Percentiles rank a stretch among this genome's conserved stretches.
Evolutionary conservation across 345 rosid species (phyloP).

Genomic region (Pelargonium nanum): DNA sequence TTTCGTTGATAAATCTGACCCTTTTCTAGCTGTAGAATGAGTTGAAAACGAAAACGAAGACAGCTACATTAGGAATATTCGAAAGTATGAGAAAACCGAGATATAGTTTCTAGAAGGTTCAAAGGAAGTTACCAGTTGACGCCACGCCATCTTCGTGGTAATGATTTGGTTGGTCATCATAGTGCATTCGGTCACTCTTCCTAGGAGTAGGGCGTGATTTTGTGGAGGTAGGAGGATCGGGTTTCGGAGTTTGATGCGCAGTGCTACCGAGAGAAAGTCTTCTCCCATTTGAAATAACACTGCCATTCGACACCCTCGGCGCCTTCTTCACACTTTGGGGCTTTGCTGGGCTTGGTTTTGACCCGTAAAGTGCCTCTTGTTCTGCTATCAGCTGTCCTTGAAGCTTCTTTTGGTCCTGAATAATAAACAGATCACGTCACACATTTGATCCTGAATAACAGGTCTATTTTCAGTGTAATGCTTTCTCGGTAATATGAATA

Average conservation of each 20-base stretch:
- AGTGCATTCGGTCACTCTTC: slow-evolving; percentile 38
- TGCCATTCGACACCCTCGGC: slow-evolving; percentile 65
- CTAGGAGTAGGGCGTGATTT: too few relatives aligned
- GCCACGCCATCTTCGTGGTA: slow-evolving; percentile 32
- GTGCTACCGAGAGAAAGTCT: slow-evolving; percentile 71
- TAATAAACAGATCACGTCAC: neutral
- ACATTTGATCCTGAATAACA: too few relatives aligned
- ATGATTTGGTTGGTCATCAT: slow-evolving; percentile 26
- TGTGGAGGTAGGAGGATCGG: too few relatives aligned
- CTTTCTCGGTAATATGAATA: too few relatives aligned
- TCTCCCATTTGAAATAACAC: too few relatives aligned
- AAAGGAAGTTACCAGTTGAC: slow-evolving; percentile 18
- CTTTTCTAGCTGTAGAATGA: slow-evolving; percentile 43
- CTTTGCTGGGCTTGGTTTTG: slow-evolving; percentile 94
- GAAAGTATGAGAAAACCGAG: neutral
- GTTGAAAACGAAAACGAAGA: neutral
- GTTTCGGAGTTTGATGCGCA: slow-evolving; percentile 58
- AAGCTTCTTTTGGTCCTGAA: slow-evolving; percentile 93
- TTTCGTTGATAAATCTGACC: slow-evolving; percentile 46
- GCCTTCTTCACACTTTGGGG: slow-evolving; percentile 56
- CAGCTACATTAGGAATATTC: neutral
- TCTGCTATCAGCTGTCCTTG: slow-evolving; percentile 92
- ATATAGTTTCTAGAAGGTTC: too few relatives aligned
- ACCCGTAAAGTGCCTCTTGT: slow-evolving; percentile 88
- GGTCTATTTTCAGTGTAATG: too few relatives aligned